Evolutionary conservation across 1,139 yeast species (phyloP).

Genomic region (Hemisphaericaspora xylanilytica): DNA sequence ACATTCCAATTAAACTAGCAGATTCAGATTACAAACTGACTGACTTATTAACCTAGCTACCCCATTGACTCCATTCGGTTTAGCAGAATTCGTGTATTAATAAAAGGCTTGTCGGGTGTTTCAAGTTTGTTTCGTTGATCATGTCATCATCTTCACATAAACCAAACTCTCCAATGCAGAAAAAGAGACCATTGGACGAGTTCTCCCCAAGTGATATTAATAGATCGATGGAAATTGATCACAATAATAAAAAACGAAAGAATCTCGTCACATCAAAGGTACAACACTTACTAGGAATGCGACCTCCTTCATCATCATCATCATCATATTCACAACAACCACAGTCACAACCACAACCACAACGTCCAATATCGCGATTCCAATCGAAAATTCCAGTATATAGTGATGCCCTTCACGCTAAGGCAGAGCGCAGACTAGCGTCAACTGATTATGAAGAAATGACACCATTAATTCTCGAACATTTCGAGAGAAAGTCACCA

Average conservation of each 20-base stretch:
- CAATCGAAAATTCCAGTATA: slow-evolving; percentile 4
- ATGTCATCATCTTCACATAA: slow-evolving; percentile 3
- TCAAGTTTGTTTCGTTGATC: slow-evolving; percentile 10
- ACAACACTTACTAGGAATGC: background rate
- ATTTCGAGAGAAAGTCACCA: slow-evolving; percentile 11
- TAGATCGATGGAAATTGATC: slow-evolving; percentile 1
- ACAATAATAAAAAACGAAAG: background rate
- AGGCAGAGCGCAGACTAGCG: slow-evolving; percentile 7
- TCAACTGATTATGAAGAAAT: slow-evolving; percentile 7
- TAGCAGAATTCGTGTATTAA: no score
- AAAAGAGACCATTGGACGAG: slow-evolving; percentile 11
- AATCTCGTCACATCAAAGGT: no score
- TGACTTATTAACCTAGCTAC: no score
- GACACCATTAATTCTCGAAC: slow-evolving; percentile 11
- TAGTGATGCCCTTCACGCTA: slow-evolving; percentile 5
- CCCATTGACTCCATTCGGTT: no score
- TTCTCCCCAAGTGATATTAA: slow-evolving; percentile 9
- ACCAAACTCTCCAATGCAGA: background rate
- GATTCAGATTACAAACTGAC: no score
- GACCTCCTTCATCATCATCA: background rate
- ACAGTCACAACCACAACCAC: background rate
- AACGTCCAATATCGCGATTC: slow-evolving; percentile 10
- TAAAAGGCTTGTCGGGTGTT: slow-evolving; percentile 1
- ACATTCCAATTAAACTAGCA: no score
- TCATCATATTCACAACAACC: background rate